Evolutionary conservation across 345 rosid genomes (phyloP).

Genomic region (Limnanthes douglasii): DNA sequence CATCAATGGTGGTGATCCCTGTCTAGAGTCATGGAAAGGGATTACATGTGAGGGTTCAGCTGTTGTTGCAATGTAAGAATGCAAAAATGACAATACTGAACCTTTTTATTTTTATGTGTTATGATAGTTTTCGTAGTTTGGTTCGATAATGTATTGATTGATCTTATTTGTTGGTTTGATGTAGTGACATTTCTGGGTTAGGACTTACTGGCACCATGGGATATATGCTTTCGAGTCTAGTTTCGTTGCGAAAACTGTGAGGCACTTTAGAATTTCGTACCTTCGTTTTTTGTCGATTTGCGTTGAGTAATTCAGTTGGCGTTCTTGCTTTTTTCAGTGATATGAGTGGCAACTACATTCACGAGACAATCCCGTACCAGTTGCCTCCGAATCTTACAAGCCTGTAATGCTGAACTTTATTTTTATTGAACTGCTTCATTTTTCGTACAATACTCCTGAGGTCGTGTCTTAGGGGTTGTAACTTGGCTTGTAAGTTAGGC

Average conservation of each 20-base stretch:
- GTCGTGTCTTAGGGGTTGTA: not conserved
- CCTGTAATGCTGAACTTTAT: conserved; percentile 41
- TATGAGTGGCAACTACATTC: conserved; percentile 74
- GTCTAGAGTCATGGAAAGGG: conserved; percentile 94
- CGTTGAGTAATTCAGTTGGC: not conserved
- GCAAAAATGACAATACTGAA: not conserved
- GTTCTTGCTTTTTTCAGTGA: conserved; percentile 33
- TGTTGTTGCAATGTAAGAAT: conserved; percentile 64
- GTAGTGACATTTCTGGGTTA: conserved; percentile 69
- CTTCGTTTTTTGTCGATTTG: conserved; percentile 6
- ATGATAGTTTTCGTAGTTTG: conserved; percentile 2
- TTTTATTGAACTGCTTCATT: not conserved
- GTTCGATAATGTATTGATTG: conserved; percentile 5
- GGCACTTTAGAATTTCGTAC: conserved; percentile 5
- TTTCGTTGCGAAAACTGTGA: conserved; percentile 67
- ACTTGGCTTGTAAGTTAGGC: no score
- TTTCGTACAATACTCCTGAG: not conserved
- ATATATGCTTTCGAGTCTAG: conserved; percentile 60
- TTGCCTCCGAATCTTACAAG: conserved; percentile 90
- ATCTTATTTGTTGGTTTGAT: conserved; percentile 7
- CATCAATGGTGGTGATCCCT: conserved; percentile 76
- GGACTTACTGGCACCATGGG: conserved; percentile 85
- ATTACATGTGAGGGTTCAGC: conserved; percentile 75
- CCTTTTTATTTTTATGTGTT: conserved; percentile 2
- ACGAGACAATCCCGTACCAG: conserved; percentile 81